Base-by-base conservation (phyloP, 2,329 filamentous ascomycete species). In the Parastagonospora nodorum region DNA sequence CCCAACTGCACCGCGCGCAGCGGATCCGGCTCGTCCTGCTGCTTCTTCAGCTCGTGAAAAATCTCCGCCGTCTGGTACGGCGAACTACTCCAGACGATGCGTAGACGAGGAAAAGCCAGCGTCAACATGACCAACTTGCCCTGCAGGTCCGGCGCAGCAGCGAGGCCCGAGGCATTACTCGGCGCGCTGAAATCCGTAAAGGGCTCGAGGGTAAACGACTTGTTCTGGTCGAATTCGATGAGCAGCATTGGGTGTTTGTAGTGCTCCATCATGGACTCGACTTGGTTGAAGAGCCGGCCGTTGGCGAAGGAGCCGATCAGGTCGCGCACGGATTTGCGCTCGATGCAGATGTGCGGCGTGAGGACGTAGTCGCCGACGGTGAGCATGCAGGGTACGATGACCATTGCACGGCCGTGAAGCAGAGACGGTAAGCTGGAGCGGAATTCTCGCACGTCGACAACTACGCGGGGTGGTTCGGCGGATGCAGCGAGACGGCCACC, bases 41-140 rank as follows among this genome's bases (percentile, higher is more conserved):
- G 88, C 60, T 91, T 88, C 78, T 99, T 99, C 47, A 99, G 83
- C 60, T 91, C 88, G 64, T 92, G 88, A 71, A 99, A 97, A 55
- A 99, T 97, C 77, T 97, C 92, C 1, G 94, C 94, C 0, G 94
- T 97, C 73, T 99, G 92, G 69, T 96, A 96, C 0, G 94, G 93
- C 9, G 88, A 92, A 8, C 85, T 90, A 8, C 89, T 94, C 94
- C 94, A 99, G 63, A 99, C 91, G 62, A 99, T 89, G 58, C 90
- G 88, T 42, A 99, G 82, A 16, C 85, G 85, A 0, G 94, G 94
- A 64, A 97, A 99, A 0, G 93, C 90, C 5, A 99, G 83, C 0
- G 92, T 97, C 15, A 99, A 82, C 38, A 97, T 85, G 10, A 97
- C 94, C 39, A 99, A 81, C 74, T 97, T 94, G 55, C 88, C 88